Base-by-base conservation (phyloP, 2,329 filamentous ascomycete species). In the Fusarium continuum region DNA sequence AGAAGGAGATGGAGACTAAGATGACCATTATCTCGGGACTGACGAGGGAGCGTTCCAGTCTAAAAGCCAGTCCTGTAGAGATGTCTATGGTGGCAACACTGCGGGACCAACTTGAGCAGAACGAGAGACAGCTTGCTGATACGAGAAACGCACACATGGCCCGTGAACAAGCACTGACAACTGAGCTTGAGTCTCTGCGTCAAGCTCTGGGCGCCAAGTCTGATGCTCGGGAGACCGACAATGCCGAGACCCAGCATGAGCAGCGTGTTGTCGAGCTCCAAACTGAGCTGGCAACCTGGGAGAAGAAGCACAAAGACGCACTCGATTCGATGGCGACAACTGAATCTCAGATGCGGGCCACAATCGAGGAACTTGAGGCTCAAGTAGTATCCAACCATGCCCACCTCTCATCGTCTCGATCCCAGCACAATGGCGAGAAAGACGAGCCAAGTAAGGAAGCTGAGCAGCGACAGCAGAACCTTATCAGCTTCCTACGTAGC, bases 1-100 rank as follows among this genome's bases (percentile, higher is more conserved):
- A 92, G 80, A 97, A 93, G 80, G 95, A 99, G 76, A 96, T 98
- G 90, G 95, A 99, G 73, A 89, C 86, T 62, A 99, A 99, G 85
- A 93, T 94, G 82, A 91, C 92, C 25, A 93, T 99, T 73, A 98
- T 99, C 69, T 92, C 92, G 25, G 95, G 95, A 7, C 82, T 99
- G 63, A 96, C 95, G 4, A 89, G 95, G 49, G 96, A 99, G 77
- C 85, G 96, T 56, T 94, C 92, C 4, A 97, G 93, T 78, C 84
- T 97, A 78, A 92, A 94, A 74, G 85, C 74, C 3, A 90, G 91
- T 20, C 91, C 93, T 8, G 89, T 97, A 73, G 95, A 99, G 72
- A 96, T 97, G 74, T 93, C 92, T 0, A 88, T 97, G 64, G 89
- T 98, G 26, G 90, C 92, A 5, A 90, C 89, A 14, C 86, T 99